A percentile compares a stretch with the other conserved stretches of the same genome.
Conservation (phyloP, 2,329 filamentous ascomycete genomes). For the Calonectria multiphialidica region DNA sequence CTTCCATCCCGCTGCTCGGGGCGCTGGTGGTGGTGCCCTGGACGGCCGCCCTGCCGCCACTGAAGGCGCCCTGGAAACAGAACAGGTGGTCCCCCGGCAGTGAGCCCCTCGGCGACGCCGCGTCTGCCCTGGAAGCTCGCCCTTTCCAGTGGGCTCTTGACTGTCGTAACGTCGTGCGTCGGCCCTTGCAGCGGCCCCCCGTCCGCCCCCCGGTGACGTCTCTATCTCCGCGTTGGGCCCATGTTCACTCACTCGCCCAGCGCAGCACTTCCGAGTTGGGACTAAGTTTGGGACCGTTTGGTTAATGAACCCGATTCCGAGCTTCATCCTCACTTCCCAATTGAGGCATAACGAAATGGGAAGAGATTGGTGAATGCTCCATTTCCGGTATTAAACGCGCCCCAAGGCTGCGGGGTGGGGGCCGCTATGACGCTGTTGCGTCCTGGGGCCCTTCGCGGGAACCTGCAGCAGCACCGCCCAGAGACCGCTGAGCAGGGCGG, state of each 20-base stretch:
- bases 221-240: neutral
- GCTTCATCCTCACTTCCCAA: constrained; percentile 5
- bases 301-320: neutral
- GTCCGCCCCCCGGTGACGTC: neutral
- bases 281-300: neutral
- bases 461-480: neutral
- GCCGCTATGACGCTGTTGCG: constrained; percentile 21
- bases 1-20: neutral
- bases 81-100: neutral
- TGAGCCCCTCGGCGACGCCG: constrained; percentile 15
- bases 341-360: constrained; percentile 1
- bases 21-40: neutral
- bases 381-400: neutral
- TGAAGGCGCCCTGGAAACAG: constrained; percentile 5
- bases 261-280: neutral
- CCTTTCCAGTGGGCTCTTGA: neutral
- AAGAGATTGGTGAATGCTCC: neutral
- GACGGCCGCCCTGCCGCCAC: neutral
- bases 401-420: neutral
- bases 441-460: neutral
- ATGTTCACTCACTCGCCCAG: neutral
- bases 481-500: neutral
- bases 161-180: constrained; percentile 25
- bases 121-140: neutral
- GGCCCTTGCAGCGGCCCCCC: constrained; percentile 13